Conservation (phyloP, 2,329 filamentous ascomycete genomes). For the Trichophyton mentagrophytes region DNA sequence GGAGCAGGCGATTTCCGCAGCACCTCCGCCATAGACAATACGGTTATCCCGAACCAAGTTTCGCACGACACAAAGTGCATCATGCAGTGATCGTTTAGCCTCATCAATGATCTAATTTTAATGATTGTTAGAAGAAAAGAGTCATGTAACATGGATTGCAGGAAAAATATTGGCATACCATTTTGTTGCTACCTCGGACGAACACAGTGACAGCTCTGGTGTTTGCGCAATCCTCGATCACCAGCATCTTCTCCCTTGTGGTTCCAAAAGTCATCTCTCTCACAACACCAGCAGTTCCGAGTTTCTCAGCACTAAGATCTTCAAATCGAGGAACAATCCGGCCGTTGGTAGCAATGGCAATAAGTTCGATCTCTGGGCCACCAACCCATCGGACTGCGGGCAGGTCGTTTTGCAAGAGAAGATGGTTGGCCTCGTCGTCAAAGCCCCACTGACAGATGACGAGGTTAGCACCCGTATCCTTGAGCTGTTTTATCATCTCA, state of each 20-base stretch:
- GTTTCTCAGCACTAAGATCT: slow-evolving; percentile 79
- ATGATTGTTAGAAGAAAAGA: too few relatives aligned
- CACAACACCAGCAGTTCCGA: slow-evolving; percentile 79
- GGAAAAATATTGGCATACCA: slow-evolving; percentile 48
- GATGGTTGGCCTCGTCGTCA: slow-evolving; percentile 95
- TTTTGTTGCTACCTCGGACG: slow-evolving; percentile 96
- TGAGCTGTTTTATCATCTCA: slow-evolving; percentile 98
- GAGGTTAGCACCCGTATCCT: slow-evolving; percentile 90
- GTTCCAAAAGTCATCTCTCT: slow-evolving; percentile 95
- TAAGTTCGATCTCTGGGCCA: slow-evolving; percentile 93
- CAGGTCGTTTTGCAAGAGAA: slow-evolving; percentile 88
- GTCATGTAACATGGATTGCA: background rate
- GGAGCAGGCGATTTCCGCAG: slow-evolving; percentile 93
- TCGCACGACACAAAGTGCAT: slow-evolving; percentile 92
- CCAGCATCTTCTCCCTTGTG: slow-evolving; percentile 97
- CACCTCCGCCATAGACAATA: slow-evolving; percentile 92
- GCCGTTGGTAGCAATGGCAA: slow-evolving; percentile 96
- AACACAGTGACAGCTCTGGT: slow-evolving; percentile 93
- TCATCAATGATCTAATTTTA: slow-evolving; percentile 79
- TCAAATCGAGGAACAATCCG: slow-evolving; percentile 96
- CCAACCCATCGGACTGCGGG: slow-evolving; percentile 97
- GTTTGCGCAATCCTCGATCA: slow-evolving; percentile 98
- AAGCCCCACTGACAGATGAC: slow-evolving; percentile 99
- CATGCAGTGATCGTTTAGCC: slow-evolving; percentile 91
- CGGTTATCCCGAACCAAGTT: slow-evolving; percentile 94